These are phyloP conservation scores for Punctularia strigosozonata DNA, from an alignment of 768 basidiomycete species.

Conservation along the genomic window DNA sequence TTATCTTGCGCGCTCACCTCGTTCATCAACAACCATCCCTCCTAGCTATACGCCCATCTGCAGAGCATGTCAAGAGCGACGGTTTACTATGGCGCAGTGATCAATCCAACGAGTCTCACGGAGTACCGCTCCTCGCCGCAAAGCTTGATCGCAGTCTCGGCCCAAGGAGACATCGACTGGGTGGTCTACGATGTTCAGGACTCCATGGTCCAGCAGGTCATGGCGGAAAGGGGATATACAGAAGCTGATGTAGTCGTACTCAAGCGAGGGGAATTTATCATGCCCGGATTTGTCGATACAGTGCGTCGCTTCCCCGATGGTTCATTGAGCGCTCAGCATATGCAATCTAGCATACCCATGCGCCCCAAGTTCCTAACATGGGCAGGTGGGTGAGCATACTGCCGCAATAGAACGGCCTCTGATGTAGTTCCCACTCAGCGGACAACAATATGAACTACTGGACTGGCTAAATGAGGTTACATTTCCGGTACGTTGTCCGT, in stretches of 20 bases:
- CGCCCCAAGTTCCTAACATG: constrained; percentile 67
- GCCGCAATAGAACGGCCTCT: not conserved
- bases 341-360: constrained; percentile 40
- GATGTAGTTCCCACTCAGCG: constrained; percentile 28
- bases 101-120: constrained; percentile 37
- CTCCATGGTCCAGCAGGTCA: constrained; percentile 32
- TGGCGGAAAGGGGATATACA: constrained; percentile 37
- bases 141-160: constrained; percentile 42
- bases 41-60: constrained; percentile 6
- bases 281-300: constrained; percentile 85
- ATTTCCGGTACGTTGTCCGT: too few species aligned
- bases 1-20: too few species aligned
- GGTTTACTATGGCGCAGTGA: constrained; percentile 44
- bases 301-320: constrained; percentile 30
- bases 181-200: constrained; percentile 45
- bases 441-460: constrained; percentile 76
- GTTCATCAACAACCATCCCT: constrained; percentile 10
- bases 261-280: constrained; percentile 44
- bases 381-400: constrained; percentile 34
- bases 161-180: constrained; percentile 56
- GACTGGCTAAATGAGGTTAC: constrained; percentile 82
- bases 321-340: not conserved
- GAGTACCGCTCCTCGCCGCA: constrained; percentile 33
- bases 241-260: constrained; percentile 21
- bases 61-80: constrained; percentile 20